Evolutionary conservation across 2,329 filamentous ascomycete species (phyloP), one percentile per base, ranked within the genome.

Genomic region (Tolypocladium paradoxum): DNA sequence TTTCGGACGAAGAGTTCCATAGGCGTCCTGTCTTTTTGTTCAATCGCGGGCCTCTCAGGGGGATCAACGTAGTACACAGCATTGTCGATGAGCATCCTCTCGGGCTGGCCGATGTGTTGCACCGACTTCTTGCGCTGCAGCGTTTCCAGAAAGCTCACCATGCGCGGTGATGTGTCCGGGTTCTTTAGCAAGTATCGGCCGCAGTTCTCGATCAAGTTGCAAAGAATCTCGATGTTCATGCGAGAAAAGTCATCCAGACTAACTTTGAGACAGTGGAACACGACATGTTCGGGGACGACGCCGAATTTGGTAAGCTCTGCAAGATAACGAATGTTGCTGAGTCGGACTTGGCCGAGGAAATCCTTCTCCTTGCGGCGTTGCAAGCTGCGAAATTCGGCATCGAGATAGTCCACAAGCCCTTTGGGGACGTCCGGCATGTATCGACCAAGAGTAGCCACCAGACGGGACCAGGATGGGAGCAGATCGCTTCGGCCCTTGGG

Each of bases 201-300:
- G 64, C 95, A 99, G 58, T 97, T 97, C 68, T 99, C 93, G 24
- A 99, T 78, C 31, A 99, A 76, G 64, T 95, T 95, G 64, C 91
- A 95, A 58, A 99, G 92, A 61, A 99, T 96, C 68, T 99, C 95
- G 58, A 99, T 96, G 64, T 99, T 99, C 88, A 96, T 96, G 56
- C 92, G 83, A 2, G 93, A 96, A 65, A 99, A 99, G 64, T 99
- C 93, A 63, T 99, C 93, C 31, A 99, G 74, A 60, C 92, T 95
- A 67, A 99, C 92, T 69, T 96, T 99, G 62, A 99, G 82, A 66
- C 93, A 99, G 65, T 99, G 93, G 65, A 99, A 99, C 52, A 99
- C 95, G 58, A 99, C 92, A 69, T 99, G 93, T 68, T 99, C 93
- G 0, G 95, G 93, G 9, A 99, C 93, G 34, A 96, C 90, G 34